These are phyloP conservation scores for Biscogniauxia sp. DNA, from an alignment of 2,329 filamentous ascomycete genomes.

Conservation along the genomic window DNA sequence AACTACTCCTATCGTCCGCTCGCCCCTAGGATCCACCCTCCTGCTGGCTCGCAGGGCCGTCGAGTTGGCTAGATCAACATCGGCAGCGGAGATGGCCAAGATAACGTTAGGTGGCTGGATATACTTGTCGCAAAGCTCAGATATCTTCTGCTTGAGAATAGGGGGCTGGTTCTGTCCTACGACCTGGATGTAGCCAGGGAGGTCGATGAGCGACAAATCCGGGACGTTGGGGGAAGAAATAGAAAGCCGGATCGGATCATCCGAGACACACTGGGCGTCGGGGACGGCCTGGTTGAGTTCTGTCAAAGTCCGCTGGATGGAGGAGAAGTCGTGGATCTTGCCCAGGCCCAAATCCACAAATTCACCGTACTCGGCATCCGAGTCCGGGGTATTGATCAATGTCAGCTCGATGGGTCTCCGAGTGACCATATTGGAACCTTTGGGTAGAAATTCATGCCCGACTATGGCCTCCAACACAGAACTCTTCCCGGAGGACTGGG, in stretches of 20 bases:
- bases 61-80: conserved; percentile 96
- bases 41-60: conserved; percentile 86
- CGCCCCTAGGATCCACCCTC: conserved; percentile 87
- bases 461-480: conserved; percentile 96
- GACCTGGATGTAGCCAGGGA: conserved; percentile 97
- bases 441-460: conserved; percentile 94
- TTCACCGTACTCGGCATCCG: conserved; percentile 87
- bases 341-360: conserved; percentile 89
- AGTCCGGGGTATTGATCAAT: conserved; percentile 88
- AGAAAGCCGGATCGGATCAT: conserved; percentile 93
- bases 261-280: conserved; percentile 85
- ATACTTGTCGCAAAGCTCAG: conserved; percentile 96
- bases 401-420: conserved; percentile 93
- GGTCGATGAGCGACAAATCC: conserved; percentile 90
- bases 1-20: conserved; percentile 96
- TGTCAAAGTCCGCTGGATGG: conserved; percentile 89
- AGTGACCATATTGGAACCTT: conserved; percentile 99
- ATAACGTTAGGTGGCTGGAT: conserved; percentile 96
- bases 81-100: conserved; percentile 92
- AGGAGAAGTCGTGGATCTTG: conserved; percentile 86
- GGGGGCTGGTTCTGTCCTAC: conserved; percentile 85
- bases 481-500: conserved; percentile 96
- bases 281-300: conserved; percentile 94
- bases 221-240: conserved; percentile 96
- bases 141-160: conserved; percentile 92